These are phyloP conservation scores for Albatrellus ellisii DNA, from an alignment of 768 basidiomycete genomes.

Conservation along the genomic window DNA sequence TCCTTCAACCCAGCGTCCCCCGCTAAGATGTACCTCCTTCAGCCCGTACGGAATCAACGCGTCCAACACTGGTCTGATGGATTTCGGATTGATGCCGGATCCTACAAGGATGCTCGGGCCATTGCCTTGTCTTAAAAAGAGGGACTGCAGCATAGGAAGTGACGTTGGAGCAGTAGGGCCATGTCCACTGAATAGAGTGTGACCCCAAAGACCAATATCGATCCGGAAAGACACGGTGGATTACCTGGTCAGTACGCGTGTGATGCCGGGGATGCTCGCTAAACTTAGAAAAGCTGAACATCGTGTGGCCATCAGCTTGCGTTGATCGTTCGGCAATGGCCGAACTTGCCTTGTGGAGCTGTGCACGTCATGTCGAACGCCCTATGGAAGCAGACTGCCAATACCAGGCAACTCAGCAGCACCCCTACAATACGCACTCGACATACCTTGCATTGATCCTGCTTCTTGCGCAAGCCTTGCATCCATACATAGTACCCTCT, in stretches of 20 bases:
- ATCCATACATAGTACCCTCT: too few relatives aligned
- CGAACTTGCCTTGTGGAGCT: slow-evolving; percentile 32
- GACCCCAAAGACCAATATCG: background rate
- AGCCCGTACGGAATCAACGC: slow-evolving; percentile 42
- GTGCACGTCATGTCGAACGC: slow-evolving; percentile 65
- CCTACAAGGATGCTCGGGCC: slow-evolving; percentile 45
- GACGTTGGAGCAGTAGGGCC: slow-evolving; percentile 23
- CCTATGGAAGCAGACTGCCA: slow-evolving; percentile 62
- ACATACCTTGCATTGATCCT: slow-evolving; percentile 45
- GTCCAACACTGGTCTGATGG: slow-evolving; percentile 34
- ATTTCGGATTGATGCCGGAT: slow-evolving; percentile 55
- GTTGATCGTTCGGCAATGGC: background rate
- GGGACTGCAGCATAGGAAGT: slow-evolving; percentile 12
- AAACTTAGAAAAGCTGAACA: slow-evolving; percentile 26
- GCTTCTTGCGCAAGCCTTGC: slow-evolving; percentile 50
- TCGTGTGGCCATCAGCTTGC: background rate
- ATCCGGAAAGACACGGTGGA: slow-evolving; percentile 6
- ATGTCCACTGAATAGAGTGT: slow-evolving; percentile 33
- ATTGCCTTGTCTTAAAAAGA: slow-evolving; percentile 6
- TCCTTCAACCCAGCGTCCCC: slow-evolving; percentile 47
- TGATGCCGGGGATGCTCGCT: slow-evolving; percentile 46
- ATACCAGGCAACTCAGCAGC: background rate
- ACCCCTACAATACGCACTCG: background rate
- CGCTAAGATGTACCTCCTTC: slow-evolving; percentile 65
- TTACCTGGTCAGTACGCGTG: slow-evolving; percentile 79